Base-by-base conservation (phyloP, 768 basidiomycete species). In the Paxillus ammoniavirescens region DNA sequence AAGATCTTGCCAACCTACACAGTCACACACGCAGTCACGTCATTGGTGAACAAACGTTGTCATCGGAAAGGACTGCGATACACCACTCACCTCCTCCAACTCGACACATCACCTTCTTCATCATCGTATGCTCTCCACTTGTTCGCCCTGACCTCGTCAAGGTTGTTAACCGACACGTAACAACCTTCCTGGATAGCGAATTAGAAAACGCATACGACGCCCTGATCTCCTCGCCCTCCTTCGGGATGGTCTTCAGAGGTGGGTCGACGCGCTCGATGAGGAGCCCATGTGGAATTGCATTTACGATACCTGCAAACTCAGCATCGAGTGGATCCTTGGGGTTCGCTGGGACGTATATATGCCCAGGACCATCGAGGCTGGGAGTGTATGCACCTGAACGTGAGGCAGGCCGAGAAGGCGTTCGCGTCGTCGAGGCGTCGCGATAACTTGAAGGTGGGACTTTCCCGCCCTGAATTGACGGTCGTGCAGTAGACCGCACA, bases 41-140 rank as follows among this genome's bases (percentile, higher is more conserved):
- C 28, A 50, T 18, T 31, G 5, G 31, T 60, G 1, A 65, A 55
- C 13, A 49, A 21, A 3, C 23, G 17, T 5, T 14, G 0, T 47
- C 55, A 54, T 48, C 23, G n/a, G n/a, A 31, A 31, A 43, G 2
- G 30, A 23, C 8, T 12, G 42, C 13, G 28, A 49, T 47, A 50
- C 33, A n/a, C 41, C 6, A 76, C 83, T 64, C 59, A 86, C 90
- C 90, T 70, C 89, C 91, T 43, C 92, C 92, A 56, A 94, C 87
- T 55, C 92, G 84, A 72, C 88, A 91, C 87, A 95, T 89, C 30
- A 94, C 92, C 71, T 92, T 94, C 82, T 88, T 91, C 60, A 77
- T 75, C 59, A 73, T 78, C 44, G 72, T 74, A 47, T 56, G 50
- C 59, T 71, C 63, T 52, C 76, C 75, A 46, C 75, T 68, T 35